Evolutionary conservation across 108 stramenopile genomes (phyloP).

Genomic region (Skeletonema marinoi): DNA sequence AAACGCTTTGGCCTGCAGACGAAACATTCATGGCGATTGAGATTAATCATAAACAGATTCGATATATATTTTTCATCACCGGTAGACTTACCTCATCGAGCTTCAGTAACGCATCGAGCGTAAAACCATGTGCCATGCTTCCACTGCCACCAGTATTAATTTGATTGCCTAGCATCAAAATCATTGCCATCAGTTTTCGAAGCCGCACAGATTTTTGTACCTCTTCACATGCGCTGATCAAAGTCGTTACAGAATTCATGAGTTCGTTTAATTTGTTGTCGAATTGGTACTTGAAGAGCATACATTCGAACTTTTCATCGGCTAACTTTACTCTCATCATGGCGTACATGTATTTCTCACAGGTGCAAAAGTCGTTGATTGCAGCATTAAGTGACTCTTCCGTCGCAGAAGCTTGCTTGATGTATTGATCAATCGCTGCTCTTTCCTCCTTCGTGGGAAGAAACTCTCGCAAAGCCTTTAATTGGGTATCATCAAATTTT

Average conservation of each 20-base stretch:
- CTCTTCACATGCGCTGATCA: constrained; percentile 85
- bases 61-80: neutral
- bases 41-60: neutral
- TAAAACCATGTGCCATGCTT: constrained; percentile 88
- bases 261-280: constrained; percentile 70
- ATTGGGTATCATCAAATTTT: constrained; percentile 74
- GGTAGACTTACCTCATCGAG: constrained; percentile 80
- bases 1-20: constrained; percentile 88
- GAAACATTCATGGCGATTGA: neutral
- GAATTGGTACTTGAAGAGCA: constrained; percentile 85
- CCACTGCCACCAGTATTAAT: constrained; percentile 91
- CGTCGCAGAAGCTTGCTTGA: constrained; percentile 58
- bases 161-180: constrained; percentile 91
- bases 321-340: constrained; percentile 73
- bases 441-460: constrained; percentile 80
- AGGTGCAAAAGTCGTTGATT: constrained; percentile 67
- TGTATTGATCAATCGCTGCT: constrained; percentile 53
- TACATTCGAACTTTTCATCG: constrained; percentile 71
- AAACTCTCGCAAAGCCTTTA: constrained; percentile 78
- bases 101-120: constrained; percentile 92
- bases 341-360: constrained; percentile 85
- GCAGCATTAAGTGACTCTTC: constrained; percentile 48
- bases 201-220: constrained; percentile 71
- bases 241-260: constrained; percentile 53
- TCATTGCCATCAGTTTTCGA: constrained; percentile 87